phyloP scores from a whole-genome alignment of 331 rosid genomes.

The Stylosanthes scabra region DNA sequence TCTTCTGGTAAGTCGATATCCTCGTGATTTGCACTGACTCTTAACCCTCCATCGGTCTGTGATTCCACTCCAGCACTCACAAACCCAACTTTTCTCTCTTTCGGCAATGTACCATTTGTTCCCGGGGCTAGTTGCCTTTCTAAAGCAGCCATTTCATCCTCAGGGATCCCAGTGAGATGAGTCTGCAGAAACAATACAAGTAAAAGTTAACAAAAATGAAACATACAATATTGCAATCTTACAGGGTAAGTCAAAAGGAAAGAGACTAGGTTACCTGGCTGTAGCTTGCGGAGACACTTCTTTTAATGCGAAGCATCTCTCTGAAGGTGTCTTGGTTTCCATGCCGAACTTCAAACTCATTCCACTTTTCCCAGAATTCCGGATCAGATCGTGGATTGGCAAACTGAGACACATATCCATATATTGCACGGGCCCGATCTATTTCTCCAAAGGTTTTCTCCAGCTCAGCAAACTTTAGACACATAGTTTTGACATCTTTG shows the following conservation, averaged over 20 bases:
- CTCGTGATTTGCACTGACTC: conserved; percentile 50
- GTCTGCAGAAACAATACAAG: conserved; percentile 64
- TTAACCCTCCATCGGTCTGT: conserved; percentile 49
- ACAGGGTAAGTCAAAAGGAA: conserved; percentile 13
- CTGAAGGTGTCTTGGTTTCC: conserved; percentile 96
- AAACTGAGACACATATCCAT: conserved; percentile 78
- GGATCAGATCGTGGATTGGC: conserved; percentile 92
- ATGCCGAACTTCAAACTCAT: conserved; percentile 89
- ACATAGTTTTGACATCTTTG: conserved; percentile 92
- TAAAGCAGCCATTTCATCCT: conserved; percentile 95
- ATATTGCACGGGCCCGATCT: conserved; percentile 84
- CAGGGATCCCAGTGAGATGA: conserved; percentile 90
- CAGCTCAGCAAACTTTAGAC: conserved; percentile 86
- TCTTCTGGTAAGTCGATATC: conserved; percentile 48
- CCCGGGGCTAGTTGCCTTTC: conserved; percentile 89
- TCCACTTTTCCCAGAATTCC: conserved; percentile 94
- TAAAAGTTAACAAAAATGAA: conserved; percentile 6
- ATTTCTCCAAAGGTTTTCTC: conserved; percentile 97
- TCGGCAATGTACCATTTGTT: conserved; percentile 35
- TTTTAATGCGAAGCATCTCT: conserved; percentile 94
- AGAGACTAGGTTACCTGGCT: conserved; percentile 69
- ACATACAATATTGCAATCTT: background rate
- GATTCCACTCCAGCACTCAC: conserved; percentile 91
- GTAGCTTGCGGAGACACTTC: conserved; percentile 94
- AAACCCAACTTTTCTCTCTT: conserved; percentile 80